These are phyloP conservation scores for Coemansia sp. DNA, from an alignment of 192 early-diverging fungal genomes.

Conservation along the genomic window DNA sequence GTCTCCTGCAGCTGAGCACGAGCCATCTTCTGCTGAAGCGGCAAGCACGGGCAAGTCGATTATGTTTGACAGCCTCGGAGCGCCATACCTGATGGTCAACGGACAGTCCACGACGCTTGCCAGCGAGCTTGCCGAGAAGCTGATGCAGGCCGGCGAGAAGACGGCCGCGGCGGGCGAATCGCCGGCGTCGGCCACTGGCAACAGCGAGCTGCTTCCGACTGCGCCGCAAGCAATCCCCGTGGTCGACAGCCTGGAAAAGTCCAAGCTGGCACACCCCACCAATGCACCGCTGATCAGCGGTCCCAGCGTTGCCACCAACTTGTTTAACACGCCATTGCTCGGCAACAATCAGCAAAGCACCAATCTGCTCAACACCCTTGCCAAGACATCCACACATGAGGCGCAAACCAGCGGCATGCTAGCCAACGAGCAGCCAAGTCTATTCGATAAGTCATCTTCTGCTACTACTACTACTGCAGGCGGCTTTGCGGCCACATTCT, in stretches of 20 bases:
- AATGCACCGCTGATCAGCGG: not conserved
- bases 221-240: constrained; percentile 34
- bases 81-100: constrained; percentile 31
- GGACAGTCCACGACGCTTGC: constrained; percentile 34
- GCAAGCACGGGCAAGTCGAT: constrained; percentile 28
- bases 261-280: not conserved
- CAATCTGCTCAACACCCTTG: too few species aligned
- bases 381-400: not conserved
- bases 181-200: not conserved
- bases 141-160: constrained; percentile 30
- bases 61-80: constrained; percentile 43
- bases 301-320: constrained; percentile 7
- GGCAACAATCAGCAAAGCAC: too few species aligned
- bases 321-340: constrained; percentile 20
- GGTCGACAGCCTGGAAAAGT: constrained; percentile 10
- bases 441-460: not conserved
- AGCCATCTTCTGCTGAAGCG: not conserved
- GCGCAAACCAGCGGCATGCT: not conserved
- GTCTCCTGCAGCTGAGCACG: not conserved
- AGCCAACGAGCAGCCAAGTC: not conserved
- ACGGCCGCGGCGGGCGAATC: not conserved
- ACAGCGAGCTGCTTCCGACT: constrained; percentile 1
- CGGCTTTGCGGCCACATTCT: constrained; percentile 47
- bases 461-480: too few species aligned
- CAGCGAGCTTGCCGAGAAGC: constrained; percentile 31